Evolutionary conservation across 1,284 basidiomycete genomes (phyloP).

Genomic region (Inonotus hispidus): DNA sequence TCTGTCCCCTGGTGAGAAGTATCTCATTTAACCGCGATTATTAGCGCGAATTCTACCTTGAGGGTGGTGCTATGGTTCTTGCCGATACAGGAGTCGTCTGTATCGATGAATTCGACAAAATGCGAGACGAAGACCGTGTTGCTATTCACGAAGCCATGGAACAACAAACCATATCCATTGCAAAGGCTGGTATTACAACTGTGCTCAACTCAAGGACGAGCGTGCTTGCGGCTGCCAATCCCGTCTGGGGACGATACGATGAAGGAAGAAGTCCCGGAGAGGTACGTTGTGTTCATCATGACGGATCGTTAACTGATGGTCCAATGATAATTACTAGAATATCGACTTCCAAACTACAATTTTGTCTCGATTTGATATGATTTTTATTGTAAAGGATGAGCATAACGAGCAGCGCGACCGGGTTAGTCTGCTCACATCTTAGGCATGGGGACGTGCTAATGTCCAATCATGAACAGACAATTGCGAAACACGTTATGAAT

Average conservation of each 20-base stretch:
- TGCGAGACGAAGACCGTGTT: conserved; percentile 98
- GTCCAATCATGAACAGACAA: conserved; percentile 52
- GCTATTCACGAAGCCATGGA: conserved; percentile 99
- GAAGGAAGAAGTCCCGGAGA: conserved; percentile 97
- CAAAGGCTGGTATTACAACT: conserved; percentile 98
- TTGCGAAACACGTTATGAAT: conserved; percentile 98
- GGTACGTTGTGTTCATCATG: conserved; percentile 34
- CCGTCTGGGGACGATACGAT: conserved; percentile 97
- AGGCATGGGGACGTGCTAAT: not conserved
- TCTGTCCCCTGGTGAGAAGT: conserved; percentile 12
- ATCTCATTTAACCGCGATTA: not conserved
- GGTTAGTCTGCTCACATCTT: conserved; percentile 38
- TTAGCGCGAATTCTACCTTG: conserved; percentile 96
- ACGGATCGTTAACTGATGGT: not conserved
- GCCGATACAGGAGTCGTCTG: conserved; percentile 98
- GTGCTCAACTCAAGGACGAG: conserved; percentile 95
- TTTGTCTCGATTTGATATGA: conserved; percentile 99
- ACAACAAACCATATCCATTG: conserved; percentile 99
- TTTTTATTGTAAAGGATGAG: conserved; percentile 98
- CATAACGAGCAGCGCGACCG: conserved; percentile 94
- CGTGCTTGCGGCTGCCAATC: conserved; percentile 97
- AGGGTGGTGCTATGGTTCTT: conserved; percentile 99
- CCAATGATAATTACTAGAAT: conserved; percentile 51
- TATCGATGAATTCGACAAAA: conserved; percentile 99
- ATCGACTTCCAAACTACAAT: conserved; percentile 99